Conservation (phyloP, 306 rosid species). For the Pueraria montana region DNA sequence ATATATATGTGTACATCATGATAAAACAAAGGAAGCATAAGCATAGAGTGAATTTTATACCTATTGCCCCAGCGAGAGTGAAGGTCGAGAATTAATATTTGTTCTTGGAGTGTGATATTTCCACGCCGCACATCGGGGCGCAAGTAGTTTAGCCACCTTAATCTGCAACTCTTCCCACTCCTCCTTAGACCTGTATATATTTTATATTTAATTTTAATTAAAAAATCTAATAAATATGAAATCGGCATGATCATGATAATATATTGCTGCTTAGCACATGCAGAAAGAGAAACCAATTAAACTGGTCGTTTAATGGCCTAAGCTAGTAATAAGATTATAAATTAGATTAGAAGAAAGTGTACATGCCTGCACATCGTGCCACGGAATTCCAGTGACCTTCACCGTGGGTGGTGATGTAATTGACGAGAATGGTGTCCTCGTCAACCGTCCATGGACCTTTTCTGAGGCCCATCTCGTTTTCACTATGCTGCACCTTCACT, state of each 20-base stretch:
- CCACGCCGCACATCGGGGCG: slow-evolving; percentile 70
- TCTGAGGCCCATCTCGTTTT: slow-evolving; percentile 48
- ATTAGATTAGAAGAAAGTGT: not conserved
- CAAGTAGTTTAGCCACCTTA: slow-evolving; percentile 77
- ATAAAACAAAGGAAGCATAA: not conserved
- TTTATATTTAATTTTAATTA: not conserved
- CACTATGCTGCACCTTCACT: not conserved
- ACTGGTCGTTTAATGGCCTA: too few relatives aligned
- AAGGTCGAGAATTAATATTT: slow-evolving; percentile 70
- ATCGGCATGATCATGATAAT: too few relatives aligned
- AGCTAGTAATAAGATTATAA: too few relatives aligned
- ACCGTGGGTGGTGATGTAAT: slow-evolving; percentile 60
- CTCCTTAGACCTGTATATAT: slow-evolving; percentile 58
- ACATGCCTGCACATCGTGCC: slow-evolving; percentile 60
- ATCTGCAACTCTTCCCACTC: slow-evolving; percentile 77
- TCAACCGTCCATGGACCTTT: slow-evolving; percentile 80
- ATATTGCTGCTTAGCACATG: too few relatives aligned
- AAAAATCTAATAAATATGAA: not conserved
- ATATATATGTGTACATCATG: not conserved
- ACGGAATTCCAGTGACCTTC: slow-evolving; percentile 77
- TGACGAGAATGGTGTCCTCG: slow-evolving; percentile 65
- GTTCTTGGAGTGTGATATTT: slow-evolving; percentile 71
- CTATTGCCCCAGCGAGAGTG: slow-evolving; percentile 79
- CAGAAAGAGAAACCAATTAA: too few relatives aligned
- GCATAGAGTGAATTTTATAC: slow-evolving; percentile 19